A percentile compares a stretch with the other conserved stretches of the same genome.
phyloP scores from a whole-genome alignment of 1,284 basidiomycete genomes.

The Ceratobasidium sp. region DNA sequence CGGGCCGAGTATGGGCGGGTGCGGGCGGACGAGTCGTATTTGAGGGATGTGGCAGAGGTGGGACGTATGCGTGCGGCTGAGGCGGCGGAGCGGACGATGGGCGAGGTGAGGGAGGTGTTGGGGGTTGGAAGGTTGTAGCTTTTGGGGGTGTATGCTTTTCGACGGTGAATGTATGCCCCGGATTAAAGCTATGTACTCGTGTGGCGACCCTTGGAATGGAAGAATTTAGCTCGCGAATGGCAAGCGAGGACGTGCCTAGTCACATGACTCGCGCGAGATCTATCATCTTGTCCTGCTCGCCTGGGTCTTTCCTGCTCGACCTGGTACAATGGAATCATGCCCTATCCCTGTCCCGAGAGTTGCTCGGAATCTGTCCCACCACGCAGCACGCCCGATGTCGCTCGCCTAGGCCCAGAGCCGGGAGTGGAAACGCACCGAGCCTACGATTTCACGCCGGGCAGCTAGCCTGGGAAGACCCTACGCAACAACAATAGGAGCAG shows the following conservation, averaged over 20 bases:
- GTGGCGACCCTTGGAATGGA: constrained; percentile 31
- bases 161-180: constrained; percentile 1
- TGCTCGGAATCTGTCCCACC: too few species aligned
- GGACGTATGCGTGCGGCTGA: constrained; percentile 76
- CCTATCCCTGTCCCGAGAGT: neutral
- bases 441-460: neutral
- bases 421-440: neutral
- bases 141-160: constrained; percentile 18
- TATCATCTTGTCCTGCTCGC: too few species aligned
- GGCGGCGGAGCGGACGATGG: constrained; percentile 73
- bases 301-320: constrained; percentile 14
- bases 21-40: constrained; percentile 69
- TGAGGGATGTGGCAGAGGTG: constrained; percentile 71
- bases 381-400: neutral
- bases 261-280: constrained; percentile 15
- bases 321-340: neutral
- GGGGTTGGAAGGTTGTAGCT: constrained; percentile 28
- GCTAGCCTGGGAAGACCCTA: constrained; percentile 11
- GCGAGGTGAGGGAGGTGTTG: constrained; percentile 22
- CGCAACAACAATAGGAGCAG: neutral
- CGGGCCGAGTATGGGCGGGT: constrained; percentile 77
- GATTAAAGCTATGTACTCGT: too few species aligned
- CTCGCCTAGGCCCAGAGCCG: neutral
- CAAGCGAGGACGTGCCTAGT: neutral
- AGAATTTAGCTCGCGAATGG: neutral